phyloP scores from a whole-genome alignment of 768 basidiomycete genomes.

The Lactarius hengduanensis region DNA sequence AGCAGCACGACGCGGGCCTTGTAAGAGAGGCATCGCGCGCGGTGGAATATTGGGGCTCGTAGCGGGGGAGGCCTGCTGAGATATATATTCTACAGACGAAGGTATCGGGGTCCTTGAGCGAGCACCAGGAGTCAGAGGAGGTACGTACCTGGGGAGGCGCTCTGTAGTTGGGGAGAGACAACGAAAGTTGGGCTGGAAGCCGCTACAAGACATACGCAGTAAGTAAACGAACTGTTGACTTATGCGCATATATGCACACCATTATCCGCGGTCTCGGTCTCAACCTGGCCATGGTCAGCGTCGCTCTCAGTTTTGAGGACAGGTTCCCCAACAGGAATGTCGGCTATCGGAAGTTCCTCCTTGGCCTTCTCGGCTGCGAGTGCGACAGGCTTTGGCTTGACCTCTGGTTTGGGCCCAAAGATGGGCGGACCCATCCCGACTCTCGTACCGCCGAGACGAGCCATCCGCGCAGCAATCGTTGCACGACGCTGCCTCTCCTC shows the following conservation, averaged over 20 bases:
- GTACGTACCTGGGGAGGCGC: conserved; percentile 10
- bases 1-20: conserved; percentile 39
- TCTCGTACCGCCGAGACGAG: conserved; percentile 81
- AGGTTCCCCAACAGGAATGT: conserved; percentile 16
- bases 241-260: conserved; percentile 17
- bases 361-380: conserved; percentile 28
- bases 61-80: conserved; percentile 7
- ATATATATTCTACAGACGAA: conserved; percentile 15
- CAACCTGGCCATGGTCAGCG: conserved; percentile 3
- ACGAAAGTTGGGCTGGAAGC: conserved; percentile 7
- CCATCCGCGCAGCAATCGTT: conserved; percentile 90
- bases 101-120: not conserved
- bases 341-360: conserved; percentile 24
- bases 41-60: conserved; percentile 16
- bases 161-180: conserved; percentile 5
- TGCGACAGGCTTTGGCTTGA: conserved; percentile 35
- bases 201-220: not conserved
- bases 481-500: conserved; percentile 79
- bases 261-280: conserved; percentile 4
- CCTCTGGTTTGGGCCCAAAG: conserved; percentile 55
- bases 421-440: conserved; percentile 78
- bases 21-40: conserved; percentile 37
- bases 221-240: conserved; percentile 1
- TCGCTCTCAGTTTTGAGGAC: conserved; percentile 17
- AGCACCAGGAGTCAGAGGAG: not conserved